Evolutionary conservation across 176 grass and related monocot genomes (phyloP), one percentile per base, ranked within the genome.

Genomic region (Themeda triandra): DNA sequence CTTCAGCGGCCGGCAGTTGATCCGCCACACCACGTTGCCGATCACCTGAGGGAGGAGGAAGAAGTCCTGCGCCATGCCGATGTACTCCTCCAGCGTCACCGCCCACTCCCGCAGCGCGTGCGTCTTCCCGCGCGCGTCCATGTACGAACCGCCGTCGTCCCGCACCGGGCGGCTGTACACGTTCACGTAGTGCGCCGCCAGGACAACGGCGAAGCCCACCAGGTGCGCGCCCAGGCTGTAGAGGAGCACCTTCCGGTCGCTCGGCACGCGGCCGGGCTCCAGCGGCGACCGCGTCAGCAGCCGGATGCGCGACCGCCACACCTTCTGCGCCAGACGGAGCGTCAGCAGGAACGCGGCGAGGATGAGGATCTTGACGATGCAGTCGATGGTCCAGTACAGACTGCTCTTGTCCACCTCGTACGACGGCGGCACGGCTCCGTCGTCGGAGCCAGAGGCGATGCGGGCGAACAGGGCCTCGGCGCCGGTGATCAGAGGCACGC

Each of bases 11-110:
- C 42, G 35, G 95, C 92, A 94, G 75, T 89, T 90, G 86, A 92
- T 92, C 69, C 91, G 71, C 95, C 95, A 97, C 68, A 92, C 78
- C 83, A 94, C 78, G 76, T 94, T 97, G 17, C 92, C 92, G 14
- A 94, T 56, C 71, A 97, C 85, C 83, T 97, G 95, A 29, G 95
- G 92, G 37, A 97, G 95, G 6, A 97, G 79, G 78, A 92, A 97
- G 39, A 97, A 87, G 64, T 97, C 92, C 70, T 97, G 95, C 25
- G 93, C 77, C 8, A 97, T 78, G 1, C 95, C 92, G 45, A 97
- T 59, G 80, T 97, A 97, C 88, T 94, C 95, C 80, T 91, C 90
- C 77, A 94, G 62, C 27, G 87, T 89, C 76, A 92, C 93, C 42
- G 76, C 92, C 95, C 92, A 92, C 83, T 97, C 90, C 46, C 85